phyloP scores from a whole-genome alignment of 208 protist genomes.

The Trypanosoma melophagium region DNA sequence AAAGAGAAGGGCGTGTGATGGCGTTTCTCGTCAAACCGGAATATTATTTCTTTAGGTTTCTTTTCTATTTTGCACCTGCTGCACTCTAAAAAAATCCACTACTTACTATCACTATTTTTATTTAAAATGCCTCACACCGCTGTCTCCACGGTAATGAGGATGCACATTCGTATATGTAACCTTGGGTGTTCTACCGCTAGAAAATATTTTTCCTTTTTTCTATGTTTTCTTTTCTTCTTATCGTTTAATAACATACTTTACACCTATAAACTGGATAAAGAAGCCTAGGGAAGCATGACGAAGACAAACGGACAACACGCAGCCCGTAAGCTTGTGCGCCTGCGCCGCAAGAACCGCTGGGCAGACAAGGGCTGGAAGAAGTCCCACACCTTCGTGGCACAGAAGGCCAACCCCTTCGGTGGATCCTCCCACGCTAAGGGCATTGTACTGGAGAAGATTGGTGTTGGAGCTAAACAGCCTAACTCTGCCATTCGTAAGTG shows the following conservation, averaged over 20 bases:
- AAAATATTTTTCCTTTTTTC: conserved; percentile 14
- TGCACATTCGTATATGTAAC: no score
- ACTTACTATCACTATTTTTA: no score
- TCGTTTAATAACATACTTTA: conserved; percentile 17
- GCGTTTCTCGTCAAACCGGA: no score
- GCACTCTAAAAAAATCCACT: no score
- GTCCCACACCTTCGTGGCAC: conserved; percentile 91
- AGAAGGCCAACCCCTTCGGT: conserved; percentile 98
- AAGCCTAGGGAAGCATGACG: conserved; percentile 62
- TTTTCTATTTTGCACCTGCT: no score
- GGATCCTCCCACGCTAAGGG: conserved; percentile 99
- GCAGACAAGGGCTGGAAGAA: conserved; percentile 99
- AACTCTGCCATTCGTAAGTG: conserved; percentile 99
- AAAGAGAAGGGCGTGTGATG: no score
- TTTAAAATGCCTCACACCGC: no score
- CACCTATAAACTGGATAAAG: conserved; percentile 6
- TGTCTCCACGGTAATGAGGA: no score
- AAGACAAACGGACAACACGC: conserved; percentile 98
- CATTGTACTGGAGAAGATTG: conserved; percentile 99
- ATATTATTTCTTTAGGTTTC: no score
- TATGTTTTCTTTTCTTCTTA: conserved; percentile 15
- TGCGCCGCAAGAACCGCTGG: conserved; percentile 95
- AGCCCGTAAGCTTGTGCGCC: conserved; percentile 95
- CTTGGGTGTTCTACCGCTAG: no score
- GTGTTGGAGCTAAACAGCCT: conserved; percentile 99